Percentiles rank a stretch among this genome's conserved stretches.
Evolutionary conservation across 176 grass and related monocot genomes (phyloP).

Genomic region (Chrysopogon serrulatus): DNA sequence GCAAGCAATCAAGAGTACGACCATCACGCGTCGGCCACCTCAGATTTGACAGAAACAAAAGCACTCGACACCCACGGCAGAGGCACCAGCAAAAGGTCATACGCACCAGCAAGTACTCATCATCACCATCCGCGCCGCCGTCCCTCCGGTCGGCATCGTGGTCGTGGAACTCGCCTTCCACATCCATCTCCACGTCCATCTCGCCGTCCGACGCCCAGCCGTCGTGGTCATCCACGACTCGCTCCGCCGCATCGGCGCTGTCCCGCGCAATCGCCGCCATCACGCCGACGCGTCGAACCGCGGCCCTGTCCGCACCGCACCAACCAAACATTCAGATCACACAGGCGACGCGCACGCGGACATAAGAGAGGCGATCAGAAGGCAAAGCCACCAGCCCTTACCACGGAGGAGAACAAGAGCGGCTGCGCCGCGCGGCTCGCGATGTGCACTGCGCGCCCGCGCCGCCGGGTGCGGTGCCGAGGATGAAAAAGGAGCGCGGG

Average conservation of each 20-base stretch:
- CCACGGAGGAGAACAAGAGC: not conserved
- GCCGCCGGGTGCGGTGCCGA: not conserved
- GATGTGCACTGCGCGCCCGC: not conserved
- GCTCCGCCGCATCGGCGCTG: not conserved
- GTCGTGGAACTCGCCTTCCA: constrained; percentile 8
- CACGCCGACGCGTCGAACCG: not conserved
- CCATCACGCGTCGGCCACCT: not conserved
- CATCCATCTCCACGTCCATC: constrained; percentile 38
- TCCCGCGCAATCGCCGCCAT: constrained; percentile 36
- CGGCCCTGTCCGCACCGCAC: constrained; percentile 10
- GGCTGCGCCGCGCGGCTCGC: not conserved
- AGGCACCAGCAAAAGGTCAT: not conserved
- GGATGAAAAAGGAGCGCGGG: not conserved
- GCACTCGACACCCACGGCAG: too few species aligned
- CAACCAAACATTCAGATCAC: constrained; percentile 26
- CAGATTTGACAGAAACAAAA: constrained; percentile 17
- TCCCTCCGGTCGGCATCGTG: not conserved
- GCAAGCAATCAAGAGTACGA: not conserved
- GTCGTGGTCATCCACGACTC: constrained; percentile 11
- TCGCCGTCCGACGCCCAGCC: constrained; percentile 32
- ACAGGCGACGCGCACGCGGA: not conserved
- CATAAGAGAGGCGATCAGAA: not conserved
- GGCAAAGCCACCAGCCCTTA: not conserved
- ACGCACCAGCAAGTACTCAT: constrained; percentile 51
- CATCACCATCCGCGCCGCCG: constrained; percentile 12